Base-by-base conservation (phyloP, 495 filamentous ascomycete species). In the Penicillium canariense region DNA sequence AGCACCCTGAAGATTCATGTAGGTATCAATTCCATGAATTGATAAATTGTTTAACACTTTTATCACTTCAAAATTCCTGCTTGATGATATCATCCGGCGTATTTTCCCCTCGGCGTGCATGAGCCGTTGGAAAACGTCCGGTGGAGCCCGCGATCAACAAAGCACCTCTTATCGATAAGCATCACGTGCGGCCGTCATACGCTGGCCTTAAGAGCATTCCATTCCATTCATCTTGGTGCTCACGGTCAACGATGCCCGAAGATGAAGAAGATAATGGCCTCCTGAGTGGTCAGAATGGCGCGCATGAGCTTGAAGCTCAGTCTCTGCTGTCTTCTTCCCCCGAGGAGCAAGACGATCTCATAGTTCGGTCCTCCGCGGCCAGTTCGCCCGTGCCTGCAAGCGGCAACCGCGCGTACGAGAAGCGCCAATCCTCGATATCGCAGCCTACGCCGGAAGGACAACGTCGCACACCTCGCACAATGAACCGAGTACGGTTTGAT, bases 401-500 rank as follows among this genome's bases (percentile, higher is more conserved):
- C 39, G 35, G 47, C 36, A 44, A 49, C 52, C 18, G 52, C 32
- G 51, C 54, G 30, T 53, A 68, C 38, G 30, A 53, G 53, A 62
- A 63, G 32, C 71, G 60, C 39, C 77, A 73, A 58, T 80, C 76
- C 50, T 79, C 74, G 28, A 72, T 78, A 54, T 75, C 71, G 12
- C 73, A 63, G 25, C 70, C 70, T n/a, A 49, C 61, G 4, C 56
- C 62, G 3, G 70, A 77, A 46, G 76, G 77, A 56, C 68, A 73
- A 23, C 81, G 77, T 34, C 77, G 82, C 26, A 83, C 84, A 10
- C 89, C 91, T 20, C 81, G 92, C 40, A 97, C 90, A 1, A 81
- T 84, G 9, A 89, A 92, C 65, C 81, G 91, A 31, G 94, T 98
- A 30, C 86, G 90, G 50, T 98, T 98, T 71, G 86, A 96, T 45